Percentiles rank a stretch among this genome's conserved stretches.
Conservation (phyloP, 148 eudicot species). For the Vaccinium darrowii region DNA sequence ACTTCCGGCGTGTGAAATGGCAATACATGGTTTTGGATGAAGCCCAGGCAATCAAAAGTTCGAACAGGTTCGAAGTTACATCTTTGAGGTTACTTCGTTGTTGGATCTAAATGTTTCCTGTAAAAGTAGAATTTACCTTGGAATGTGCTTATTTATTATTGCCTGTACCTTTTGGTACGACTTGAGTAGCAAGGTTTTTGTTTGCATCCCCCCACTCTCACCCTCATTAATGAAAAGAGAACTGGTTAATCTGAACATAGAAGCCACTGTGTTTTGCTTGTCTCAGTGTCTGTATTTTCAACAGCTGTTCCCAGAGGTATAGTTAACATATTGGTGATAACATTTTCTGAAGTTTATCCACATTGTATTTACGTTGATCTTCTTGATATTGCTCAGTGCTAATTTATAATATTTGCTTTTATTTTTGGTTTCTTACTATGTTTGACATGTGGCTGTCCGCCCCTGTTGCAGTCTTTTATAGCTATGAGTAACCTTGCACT, state of each 20-base stretch:
- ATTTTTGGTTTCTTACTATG: neutral
- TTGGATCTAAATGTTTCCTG: neutral
- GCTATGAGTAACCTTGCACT: conserved; percentile 1
- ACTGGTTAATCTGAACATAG: neutral
- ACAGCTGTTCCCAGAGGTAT: neutral
- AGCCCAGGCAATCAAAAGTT: conserved; percentile 97
- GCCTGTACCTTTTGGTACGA: neutral
- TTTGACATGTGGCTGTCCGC: neutral
- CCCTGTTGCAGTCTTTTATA: neutral
- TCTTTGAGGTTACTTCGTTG: conserved; percentile 14
- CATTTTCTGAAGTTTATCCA: neutral
- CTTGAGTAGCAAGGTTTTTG: neutral
- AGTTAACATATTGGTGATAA: neutral
- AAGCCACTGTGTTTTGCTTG: neutral
- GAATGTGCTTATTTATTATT: neutral
- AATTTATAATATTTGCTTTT: neutral
- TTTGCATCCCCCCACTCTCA: neutral
- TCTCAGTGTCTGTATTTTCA: neutral
- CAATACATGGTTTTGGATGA: conserved; percentile 99
- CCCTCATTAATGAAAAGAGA: neutral
- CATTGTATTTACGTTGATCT: neutral
- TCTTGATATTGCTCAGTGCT: neutral
- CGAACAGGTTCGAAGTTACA: conserved; percentile 60
- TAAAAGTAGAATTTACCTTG: neutral
- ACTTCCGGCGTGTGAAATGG: conserved; percentile 93